Base-by-base conservation (phyloP, 75 land plant species). In the Pinus albicaulis region DNA sequence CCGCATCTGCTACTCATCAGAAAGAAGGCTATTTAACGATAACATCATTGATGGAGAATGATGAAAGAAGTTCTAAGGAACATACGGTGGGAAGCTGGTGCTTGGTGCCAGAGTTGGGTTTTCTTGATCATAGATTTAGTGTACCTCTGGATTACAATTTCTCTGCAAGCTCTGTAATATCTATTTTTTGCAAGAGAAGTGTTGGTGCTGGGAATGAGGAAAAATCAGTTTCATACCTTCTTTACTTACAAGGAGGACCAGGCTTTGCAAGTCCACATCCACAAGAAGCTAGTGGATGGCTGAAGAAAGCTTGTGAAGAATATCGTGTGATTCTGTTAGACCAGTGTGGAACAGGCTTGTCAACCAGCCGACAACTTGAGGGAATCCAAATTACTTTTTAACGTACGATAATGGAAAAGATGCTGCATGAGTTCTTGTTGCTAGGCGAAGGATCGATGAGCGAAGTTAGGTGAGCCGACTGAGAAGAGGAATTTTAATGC, bases 201-300 rank as follows among this genome's bases (percentile, higher is more conserved):
- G 95, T 92, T 44, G 48, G 48, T 44, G 53, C 53, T 48, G 53
- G 53, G 53, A 48, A 48, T 10, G 53, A 48, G 10, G 53, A 48
- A 48, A 48, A 48, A 10, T 11, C 53, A 48, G 12, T 48, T 48
- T 95, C 99, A 28, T 95, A 84, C 73, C 76, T 98, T 24, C 62
- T 98, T 16, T 98, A 66, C 72, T 82, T 98, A 57, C 96, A 95
- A 89, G 98, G 98, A 24, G 98, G 98, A 36, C 99, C 99, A n/a
- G 98, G 98, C 13, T 92, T 88, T 80, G 94, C 88, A 71, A 87
- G 87, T 56, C 93, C 89, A 26, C 85, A 96, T 19, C 96, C 96
- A 59, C 65, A 83, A 25, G 94, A 95, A 76, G 80, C 91, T 38
- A 82, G 91, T 84, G 98, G 99, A 38, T 95, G 98, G 98, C 76